Base-by-base conservation (phyloP, 2,329 filamentous ascomycete genomes). In the Tolypocladium sp. region DNA sequence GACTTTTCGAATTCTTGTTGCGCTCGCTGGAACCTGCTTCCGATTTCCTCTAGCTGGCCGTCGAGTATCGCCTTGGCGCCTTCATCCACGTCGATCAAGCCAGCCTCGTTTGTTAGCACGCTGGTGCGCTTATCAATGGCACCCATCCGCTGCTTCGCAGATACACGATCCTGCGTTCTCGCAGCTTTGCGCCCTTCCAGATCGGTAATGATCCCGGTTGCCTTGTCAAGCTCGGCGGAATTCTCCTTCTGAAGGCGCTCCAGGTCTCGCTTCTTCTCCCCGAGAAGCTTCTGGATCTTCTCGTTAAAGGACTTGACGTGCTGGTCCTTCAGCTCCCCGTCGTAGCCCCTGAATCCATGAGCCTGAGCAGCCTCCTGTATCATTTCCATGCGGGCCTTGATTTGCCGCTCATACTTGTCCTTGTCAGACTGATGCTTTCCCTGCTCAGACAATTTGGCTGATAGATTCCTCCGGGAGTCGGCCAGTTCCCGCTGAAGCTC, bases 391-490 rank as follows among this genome's bases (percentile, higher is more conserved):
- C 93, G 88, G 52, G 83, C 78, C 65, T 84, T 79, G 4, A 96
- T 71, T 64, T 97, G 90, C 4, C 88, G 84, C 69, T 97, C 91
- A 69, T 94, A 91, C 66, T 89, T 90, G 62, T 90, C 88, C 74
- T 93, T 92, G 69, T 96, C 88, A 2, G 92, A 93, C 71, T 94
- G 85, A 65, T 88, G 86, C 64, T 88, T 90, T 51, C 93, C 93
- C 65, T 85, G 81, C 65, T 92, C 88, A 1, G 82, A 76, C 42
- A 83, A 76, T 65, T 85, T 85, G 27, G 69, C 64, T 0, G 81
- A 80, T 49, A 83, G 71, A 5, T 78, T 71, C 42, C 70, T 75
- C 40, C 82, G 79, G 9, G 76, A 73, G 4, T 72, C 62, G 2
- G 71, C 69, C 15, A 85, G 70, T 10, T 79, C 76, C 2, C 71